These are phyloP conservation scores for Epichloe coenophiala DNA, from an alignment of 2,329 filamentous ascomycete genomes.

Conservation along the genomic window DNA sequence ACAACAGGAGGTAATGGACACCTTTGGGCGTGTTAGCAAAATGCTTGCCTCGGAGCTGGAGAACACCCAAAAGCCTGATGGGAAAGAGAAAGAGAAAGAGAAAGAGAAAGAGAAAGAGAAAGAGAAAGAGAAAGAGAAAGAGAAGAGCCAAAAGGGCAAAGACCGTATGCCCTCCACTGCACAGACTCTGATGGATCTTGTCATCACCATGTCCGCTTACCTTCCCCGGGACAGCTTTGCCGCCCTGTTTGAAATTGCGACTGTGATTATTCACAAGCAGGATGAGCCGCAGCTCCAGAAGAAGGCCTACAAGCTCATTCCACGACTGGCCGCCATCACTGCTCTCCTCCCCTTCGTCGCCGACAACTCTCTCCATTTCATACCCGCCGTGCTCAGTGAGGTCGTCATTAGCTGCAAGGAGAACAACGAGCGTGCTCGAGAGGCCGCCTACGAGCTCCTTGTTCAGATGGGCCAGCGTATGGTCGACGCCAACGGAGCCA, in stretches of 20 bases:
- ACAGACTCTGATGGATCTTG: constrained; percentile 90
- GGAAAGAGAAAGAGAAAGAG: constrained; percentile 37
- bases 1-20: constrained; percentile 64
- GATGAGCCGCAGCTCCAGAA: constrained; percentile 90
- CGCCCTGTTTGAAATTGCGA: constrained; percentile 77
- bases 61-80: constrained; percentile 33
- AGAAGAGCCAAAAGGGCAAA: constrained; percentile 35
- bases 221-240: constrained; percentile 71
- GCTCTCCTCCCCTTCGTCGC: constrained; percentile 72
- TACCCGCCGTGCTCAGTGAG: constrained; percentile 80
- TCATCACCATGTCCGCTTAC: constrained; percentile 93
- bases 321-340: constrained; percentile 69
- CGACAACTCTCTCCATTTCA: constrained; percentile 72
- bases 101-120: constrained; percentile 45
- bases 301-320: constrained; percentile 97
- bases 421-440: constrained; percentile 87
- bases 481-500: constrained; percentile 47
- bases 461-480: constrained; percentile 81
- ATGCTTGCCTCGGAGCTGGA: constrained; percentile 66
- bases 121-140: constrained; percentile 34
- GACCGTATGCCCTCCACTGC: constrained; percentile 80
- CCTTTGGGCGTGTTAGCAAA: constrained; percentile 73
- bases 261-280: constrained; percentile 66
- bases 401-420: constrained; percentile 96
- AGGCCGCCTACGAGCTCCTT: constrained; percentile 78